phyloP scores from a whole-genome alignment of 1,139 yeast species.

The Hemisphaericaspora subhashii region DNA sequence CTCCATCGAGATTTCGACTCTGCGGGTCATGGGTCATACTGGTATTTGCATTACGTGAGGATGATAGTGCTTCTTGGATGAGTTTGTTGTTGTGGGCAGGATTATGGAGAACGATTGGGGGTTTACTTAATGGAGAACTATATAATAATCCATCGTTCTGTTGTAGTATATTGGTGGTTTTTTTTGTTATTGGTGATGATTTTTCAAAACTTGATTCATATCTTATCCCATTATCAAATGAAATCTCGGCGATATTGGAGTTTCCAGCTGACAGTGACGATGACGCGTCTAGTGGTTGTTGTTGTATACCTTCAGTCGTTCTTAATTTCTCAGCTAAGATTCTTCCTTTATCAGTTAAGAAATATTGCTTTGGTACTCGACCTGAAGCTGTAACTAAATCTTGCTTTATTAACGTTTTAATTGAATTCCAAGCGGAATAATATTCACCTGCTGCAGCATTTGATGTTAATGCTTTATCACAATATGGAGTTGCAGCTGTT shows the following conservation, averaged over 20 bases:
- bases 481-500: constrained; percentile 56
- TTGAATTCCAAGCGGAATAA: constrained; percentile 79
- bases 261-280: constrained; percentile 4
- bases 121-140: constrained; percentile 6
- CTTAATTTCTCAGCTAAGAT: constrained; percentile 61
- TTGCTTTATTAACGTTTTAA: constrained; percentile 61
- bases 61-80: constrained; percentile 6
- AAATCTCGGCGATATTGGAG: constrained; percentile 18
- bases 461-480: constrained; percentile 64
- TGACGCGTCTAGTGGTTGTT: not conserved
- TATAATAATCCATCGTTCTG: not conserved
- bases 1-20: constrained; percentile 22
- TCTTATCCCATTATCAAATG: constrained; percentile 38
- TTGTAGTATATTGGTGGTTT: not conserved
- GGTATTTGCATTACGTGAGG: not conserved
- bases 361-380: constrained; percentile 56
- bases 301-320: constrained; percentile 40
- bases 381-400: constrained; percentile 62
- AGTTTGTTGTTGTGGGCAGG: constrained; percentile 9
- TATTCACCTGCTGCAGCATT: constrained; percentile 63
- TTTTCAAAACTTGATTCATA: constrained; percentile 20
- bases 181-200: constrained; percentile 8
- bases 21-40: constrained; percentile 23
- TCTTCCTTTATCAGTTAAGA: constrained; percentile 72
- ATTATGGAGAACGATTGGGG: constrained; percentile 2